Evolutionary conservation across 495 filamentous ascomycete species (phyloP), one percentile per base, ranked within the genome.

Genomic region (Margaritispora aquatica): DNA sequence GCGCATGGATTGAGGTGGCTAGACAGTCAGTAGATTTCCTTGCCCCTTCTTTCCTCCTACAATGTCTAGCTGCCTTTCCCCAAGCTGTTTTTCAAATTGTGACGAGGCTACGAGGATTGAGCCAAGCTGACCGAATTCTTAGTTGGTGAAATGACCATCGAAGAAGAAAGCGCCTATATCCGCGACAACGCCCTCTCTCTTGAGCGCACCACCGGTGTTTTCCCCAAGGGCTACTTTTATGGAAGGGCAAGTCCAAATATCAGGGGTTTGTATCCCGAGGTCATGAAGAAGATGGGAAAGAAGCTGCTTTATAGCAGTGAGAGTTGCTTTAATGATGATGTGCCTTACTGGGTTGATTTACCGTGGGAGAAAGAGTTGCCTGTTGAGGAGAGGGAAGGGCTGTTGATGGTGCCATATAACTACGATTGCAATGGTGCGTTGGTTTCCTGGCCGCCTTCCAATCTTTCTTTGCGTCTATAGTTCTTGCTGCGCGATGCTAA

Each of bases 341-440:
- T 74, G 41, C 73, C 73, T 8, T 75, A 73, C 59, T 73, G 69
- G 71, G 54, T 68, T 22, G 72, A 74, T 54, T 48, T 73, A 22
- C 69, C 71, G 1, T 60, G 67, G n/a, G 71, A 74, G 62, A 62
- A 67, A 46, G 69, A 67, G 17, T 44, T 51, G 11, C 55, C 54
- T 1, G 57, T 61, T n/a, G 56, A 47, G n/a, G 57, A 63, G 44
- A 63, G 64, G 9, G 65, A 74, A 57, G 72, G 71, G 31, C 57
- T 73, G 60, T 65, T 75, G 26, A 69, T 73, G 59, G 55, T 75
- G n/a, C 73, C 73, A 31, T 73, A 75, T 29, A 60, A 54, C 29
- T 54, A 53, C 55, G 62, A 60, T 41, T 60, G 58, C 53, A 63
- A 62, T 54, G 58, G 58, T 55, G 51, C 9, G 51, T 51, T n/a